phyloP scores from a whole-genome alignment of 148 eudicot genomes.

The Silene conica region DNA sequence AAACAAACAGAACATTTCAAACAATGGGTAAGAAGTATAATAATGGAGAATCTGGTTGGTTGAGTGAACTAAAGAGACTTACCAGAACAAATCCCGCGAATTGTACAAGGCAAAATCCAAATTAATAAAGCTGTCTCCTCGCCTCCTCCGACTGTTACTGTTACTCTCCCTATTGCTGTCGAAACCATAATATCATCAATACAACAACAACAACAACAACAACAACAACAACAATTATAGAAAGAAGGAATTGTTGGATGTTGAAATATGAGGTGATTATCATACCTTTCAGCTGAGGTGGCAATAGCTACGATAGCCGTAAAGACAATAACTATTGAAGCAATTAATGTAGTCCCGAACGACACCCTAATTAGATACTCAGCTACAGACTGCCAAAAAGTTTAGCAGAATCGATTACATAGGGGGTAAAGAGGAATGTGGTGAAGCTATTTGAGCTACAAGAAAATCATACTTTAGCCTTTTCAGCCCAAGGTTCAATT shows the following conservation, averaged over 20 bases:
- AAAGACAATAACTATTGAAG: conserved; percentile 84
- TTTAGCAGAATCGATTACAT: conserved; percentile 13
- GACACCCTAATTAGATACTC: conserved; percentile 89
- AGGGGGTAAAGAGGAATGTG: not conserved
- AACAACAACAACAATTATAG: too few relatives aligned
- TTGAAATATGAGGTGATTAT: not conserved
- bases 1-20: too few relatives aligned
- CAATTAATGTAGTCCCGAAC: conserved; percentile 89
- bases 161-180: conserved; percentile 51
- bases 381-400: conserved; percentile 60
- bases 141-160: conserved; percentile 69
- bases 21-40: too few relatives aligned
- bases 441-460: not conserved
- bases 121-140: conserved; percentile 61
- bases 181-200: not conserved
- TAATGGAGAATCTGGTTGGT: too few relatives aligned
- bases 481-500: conserved; percentile 78
- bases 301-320: conserved; percentile 72
- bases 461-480: conserved; percentile 59
- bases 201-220: not conserved
- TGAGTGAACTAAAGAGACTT: conserved; percentile 10
- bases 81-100: conserved; percentile 81
- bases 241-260: not conserved
- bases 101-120: conserved; percentile 52
- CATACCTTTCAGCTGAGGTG: conserved; percentile 71